Percentiles rank a stretch among this genome's conserved stretches.
These are phyloP conservation scores for Marasmius tenuissimus DNA, from an alignment of 1,284 basidiomycete genomes.

Conservation along the genomic window DNA sequence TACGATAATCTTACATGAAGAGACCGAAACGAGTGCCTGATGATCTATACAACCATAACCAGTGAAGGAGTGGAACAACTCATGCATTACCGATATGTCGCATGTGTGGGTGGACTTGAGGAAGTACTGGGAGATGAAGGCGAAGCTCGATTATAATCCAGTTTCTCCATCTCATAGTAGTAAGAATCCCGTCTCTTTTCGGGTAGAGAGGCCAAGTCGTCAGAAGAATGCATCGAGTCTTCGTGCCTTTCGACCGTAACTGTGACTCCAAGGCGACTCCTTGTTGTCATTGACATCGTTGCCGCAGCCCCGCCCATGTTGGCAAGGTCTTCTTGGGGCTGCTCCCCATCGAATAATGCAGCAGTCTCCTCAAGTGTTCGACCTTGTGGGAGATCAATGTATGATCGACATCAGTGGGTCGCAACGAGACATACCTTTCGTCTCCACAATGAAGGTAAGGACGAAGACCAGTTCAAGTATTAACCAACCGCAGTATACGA, in stretches of 20 bases:
- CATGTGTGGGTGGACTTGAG: neutral
- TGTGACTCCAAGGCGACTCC: conserved; percentile 3
- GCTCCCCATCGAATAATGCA: conserved; percentile 60
- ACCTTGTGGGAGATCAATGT: conserved; percentile 29
- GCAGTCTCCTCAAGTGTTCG: conserved; percentile 69
- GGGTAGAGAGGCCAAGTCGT: neutral
- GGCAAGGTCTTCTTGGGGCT: conserved; percentile 42
- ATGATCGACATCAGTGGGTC: neutral
- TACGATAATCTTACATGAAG: neutral
- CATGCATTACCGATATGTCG: neutral
- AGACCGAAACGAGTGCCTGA: too few species aligned
- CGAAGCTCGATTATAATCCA: neutral
- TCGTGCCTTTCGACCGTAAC: neutral
- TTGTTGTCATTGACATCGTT: conserved; percentile 34
- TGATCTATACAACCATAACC: too few species aligned
- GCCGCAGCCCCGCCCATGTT: conserved; percentile 52
- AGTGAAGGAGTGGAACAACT: neutral
- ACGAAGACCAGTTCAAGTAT: conserved; percentile 59
- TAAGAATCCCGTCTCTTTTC: neutral
- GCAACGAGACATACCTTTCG: conserved; percentile 42
- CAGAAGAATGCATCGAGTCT: neutral
- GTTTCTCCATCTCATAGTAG: neutral
- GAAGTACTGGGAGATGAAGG: neutral
- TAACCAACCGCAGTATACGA: conserved; percentile 61
- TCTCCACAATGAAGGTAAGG: conserved; percentile 59